Conservation (phyloP, 2,329 filamentous ascomycete genomes). For the Epichloe sp. region DNA sequence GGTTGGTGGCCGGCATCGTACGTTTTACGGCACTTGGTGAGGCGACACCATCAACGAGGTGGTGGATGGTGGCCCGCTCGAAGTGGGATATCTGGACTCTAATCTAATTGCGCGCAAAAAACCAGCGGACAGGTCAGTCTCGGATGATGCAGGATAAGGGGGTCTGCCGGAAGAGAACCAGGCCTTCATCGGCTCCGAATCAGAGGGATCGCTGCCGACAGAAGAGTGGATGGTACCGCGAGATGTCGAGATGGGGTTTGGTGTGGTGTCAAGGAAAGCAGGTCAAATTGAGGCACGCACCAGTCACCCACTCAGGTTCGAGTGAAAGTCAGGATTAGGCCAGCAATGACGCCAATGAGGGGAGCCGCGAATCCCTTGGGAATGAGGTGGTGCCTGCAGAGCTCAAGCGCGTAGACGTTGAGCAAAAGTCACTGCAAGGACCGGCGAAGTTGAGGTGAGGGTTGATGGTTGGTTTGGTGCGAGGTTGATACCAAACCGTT, state of each 20-base stretch:
- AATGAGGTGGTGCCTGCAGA: not conserved
- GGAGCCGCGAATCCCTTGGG: not conserved
- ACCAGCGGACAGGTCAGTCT: not conserved
- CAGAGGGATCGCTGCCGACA: not conserved
- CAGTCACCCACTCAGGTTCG: slow-evolving; percentile 11
- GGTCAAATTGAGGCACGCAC: slow-evolving; percentile 25
- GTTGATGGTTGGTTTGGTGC: slow-evolving; percentile 1
- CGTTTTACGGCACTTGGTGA: slow-evolving; percentile 19
- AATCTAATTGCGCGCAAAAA: not conserved
- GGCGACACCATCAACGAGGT: slow-evolving; percentile 26
- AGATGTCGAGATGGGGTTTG: slow-evolving; percentile 3
- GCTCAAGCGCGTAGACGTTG: not conserved
- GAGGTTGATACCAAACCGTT: slow-evolving; percentile 4
- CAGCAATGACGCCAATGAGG: slow-evolving; percentile 25
- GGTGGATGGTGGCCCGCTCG: slow-evolving; percentile 8
- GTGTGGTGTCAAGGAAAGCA: slow-evolving; percentile 9
- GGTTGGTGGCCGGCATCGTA: slow-evolving; percentile 40
- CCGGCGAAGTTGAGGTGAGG: not conserved
- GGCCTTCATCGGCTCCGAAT: not conserved
- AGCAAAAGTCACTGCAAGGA: not conserved
- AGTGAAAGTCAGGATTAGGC: slow-evolving; percentile 20
- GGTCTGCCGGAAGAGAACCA: not conserved
- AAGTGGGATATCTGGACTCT: not conserved
- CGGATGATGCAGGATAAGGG: not conserved
- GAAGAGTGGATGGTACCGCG: not conserved